Percentiles rank a stretch among this genome's conserved stretches.
phyloP scores from a whole-genome alignment of 176 grass and related monocot genomes.

The Elymus sibiricus region DNA sequence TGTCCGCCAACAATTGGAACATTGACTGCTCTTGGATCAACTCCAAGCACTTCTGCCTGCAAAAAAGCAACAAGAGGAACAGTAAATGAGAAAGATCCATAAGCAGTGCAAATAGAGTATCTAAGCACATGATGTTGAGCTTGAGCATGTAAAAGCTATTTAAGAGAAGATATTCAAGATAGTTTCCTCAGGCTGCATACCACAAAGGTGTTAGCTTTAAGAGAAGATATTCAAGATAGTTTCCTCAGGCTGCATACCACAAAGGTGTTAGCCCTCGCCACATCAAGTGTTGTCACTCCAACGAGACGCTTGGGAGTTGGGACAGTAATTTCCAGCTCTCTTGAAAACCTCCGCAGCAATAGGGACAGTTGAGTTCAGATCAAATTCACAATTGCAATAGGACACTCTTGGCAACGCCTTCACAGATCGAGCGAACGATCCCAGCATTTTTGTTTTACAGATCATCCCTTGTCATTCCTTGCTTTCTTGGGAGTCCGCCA shows the following conservation, averaged over 20 bases:
- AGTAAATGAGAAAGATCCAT: not conserved
- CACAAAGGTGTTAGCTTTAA: constrained; percentile 98
- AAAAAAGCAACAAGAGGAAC: constrained; percentile 16
- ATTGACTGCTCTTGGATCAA: constrained; percentile 76
- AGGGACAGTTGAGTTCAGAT: constrained; percentile 94
- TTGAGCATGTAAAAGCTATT: not conserved
- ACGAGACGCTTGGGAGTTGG: constrained; percentile 84
- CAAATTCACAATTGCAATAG: constrained; percentile 74
- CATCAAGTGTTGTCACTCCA: constrained; percentile 95
- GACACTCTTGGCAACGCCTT: constrained; percentile 78
- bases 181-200: constrained; percentile 48
- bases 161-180: not conserved
- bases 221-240: not conserved
- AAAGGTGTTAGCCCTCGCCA: constrained; percentile 94
- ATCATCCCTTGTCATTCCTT: constrained; percentile 98
- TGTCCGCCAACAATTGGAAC: constrained; percentile 79
- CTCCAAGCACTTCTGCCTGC: constrained; percentile 86
- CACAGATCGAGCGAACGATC: constrained; percentile 72
- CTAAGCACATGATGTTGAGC: too few relatives aligned
- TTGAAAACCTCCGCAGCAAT: constrained; percentile 99
- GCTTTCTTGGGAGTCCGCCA: constrained; percentile 88
- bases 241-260: constrained; percentile 60
- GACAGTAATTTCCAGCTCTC: constrained; percentile 75
- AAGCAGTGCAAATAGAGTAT: not conserved
- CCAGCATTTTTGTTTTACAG: constrained; percentile 95